A percentile compares a stretch with the other conserved stretches of the same genome.
Evolutionary conservation across 176 grass and related monocot genomes (phyloP).

Genomic region (Oryza meridionalis): DNA sequence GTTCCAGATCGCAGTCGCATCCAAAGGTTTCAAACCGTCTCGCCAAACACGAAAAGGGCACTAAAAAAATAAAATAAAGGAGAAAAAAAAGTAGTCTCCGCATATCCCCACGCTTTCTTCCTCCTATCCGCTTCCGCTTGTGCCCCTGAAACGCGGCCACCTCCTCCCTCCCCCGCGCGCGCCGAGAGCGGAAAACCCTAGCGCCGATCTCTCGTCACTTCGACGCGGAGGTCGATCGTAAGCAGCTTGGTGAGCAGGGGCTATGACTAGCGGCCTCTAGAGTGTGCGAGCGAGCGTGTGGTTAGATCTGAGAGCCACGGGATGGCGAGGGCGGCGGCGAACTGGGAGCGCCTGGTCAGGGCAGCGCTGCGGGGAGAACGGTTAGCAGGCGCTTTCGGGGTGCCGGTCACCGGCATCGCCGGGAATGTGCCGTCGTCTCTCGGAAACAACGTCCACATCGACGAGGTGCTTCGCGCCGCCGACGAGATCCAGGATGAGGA

Average conservation of each 20-base stretch:
- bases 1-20: too few relatives aligned
- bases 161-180: too few relatives aligned
- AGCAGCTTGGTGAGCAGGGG: not conserved
- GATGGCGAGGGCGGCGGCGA: conserved; percentile 75
- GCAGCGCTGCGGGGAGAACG: conserved; percentile 71
- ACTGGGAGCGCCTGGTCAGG: conserved; percentile 92
- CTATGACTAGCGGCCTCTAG: too few relatives aligned
- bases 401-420: conserved; percentile 62
- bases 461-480: conserved; percentile 87
- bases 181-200: too few relatives aligned
- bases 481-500: conserved; percentile 98
- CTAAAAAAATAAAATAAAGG: too few relatives aligned
- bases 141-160: too few relatives aligned
- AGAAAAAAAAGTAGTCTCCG: too few relatives aligned
- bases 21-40: too few relatives aligned
- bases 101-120: too few relatives aligned
- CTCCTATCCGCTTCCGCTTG: too few relatives aligned
- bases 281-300: not conserved
- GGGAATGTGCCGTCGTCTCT: conserved; percentile 77
- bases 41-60: too few relatives aligned
- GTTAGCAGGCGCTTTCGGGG: conserved; percentile 43
- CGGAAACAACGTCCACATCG: conserved; percentile 81
- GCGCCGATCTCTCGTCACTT: not conserved
- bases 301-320: conserved; percentile 26
- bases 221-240: not conserved